Conservation (phyloP, 345 rosid genomes). For the Sonneratia caseolaris region DNA sequence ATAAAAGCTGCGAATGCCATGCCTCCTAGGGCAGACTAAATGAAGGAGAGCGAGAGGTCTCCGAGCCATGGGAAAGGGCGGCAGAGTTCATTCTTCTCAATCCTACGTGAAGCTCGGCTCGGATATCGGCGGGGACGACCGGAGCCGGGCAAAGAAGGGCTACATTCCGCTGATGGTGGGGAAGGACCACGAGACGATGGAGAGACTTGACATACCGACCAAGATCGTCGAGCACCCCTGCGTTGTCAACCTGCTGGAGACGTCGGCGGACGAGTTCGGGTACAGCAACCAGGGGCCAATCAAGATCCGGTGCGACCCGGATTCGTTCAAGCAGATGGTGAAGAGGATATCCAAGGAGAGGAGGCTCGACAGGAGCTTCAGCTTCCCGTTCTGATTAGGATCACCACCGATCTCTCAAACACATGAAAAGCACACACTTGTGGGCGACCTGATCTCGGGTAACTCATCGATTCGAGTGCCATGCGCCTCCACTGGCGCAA, state of each 20-base stretch:
- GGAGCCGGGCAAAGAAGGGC: slow-evolving; percentile 16
- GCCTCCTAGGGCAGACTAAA: not conserved
- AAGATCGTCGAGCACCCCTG: slow-evolving; percentile 21
- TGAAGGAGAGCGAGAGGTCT: not conserved
- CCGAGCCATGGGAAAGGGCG: slow-evolving; percentile 4
- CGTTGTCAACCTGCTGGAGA: slow-evolving; percentile 15
- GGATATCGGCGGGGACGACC: not conserved
- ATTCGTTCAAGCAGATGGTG: slow-evolving; percentile 16
- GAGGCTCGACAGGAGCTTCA: not conserved
- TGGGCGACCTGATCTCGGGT: too few relatives aligned
- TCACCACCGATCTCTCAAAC: too few relatives aligned
- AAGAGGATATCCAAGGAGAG: slow-evolving; percentile 10
- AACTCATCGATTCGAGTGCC: too few relatives aligned
- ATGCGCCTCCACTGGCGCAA: too few relatives aligned
- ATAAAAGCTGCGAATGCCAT: not conserved
- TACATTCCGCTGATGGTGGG: slow-evolving; percentile 24
- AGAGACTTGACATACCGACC: slow-evolving; percentile 19
- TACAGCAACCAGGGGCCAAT: slow-evolving; percentile 17
- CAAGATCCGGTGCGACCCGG: slow-evolving; percentile 18
- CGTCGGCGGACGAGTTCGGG: slow-evolving; percentile 20
- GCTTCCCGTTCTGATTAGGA: not conserved
- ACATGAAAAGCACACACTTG: too few relatives aligned
- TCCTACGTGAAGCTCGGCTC: slow-evolving; percentile 4
- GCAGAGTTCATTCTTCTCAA: not conserved
- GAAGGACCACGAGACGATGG: slow-evolving; percentile 10